phyloP scores from a whole-genome alignment of 192 early-diverging fungal genomes.

The Backusella westeae region DNA sequence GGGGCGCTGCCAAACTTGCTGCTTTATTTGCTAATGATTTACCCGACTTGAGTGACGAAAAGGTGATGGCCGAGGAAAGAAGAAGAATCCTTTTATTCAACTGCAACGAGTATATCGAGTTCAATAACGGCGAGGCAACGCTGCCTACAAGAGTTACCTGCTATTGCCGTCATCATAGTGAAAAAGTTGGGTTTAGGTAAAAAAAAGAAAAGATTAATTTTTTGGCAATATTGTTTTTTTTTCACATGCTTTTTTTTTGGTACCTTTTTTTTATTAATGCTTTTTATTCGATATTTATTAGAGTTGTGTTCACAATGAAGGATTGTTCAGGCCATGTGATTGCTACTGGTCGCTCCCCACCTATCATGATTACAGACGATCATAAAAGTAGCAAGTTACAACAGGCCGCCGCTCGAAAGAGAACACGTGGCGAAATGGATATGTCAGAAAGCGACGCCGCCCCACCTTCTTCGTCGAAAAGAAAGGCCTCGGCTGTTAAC shows the following conservation, averaged over 20 bases:
- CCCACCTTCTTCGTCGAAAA: not conserved
- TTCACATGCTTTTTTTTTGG: not conserved
- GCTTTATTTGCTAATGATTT: constrained; percentile 55
- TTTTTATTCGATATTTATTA: constrained; percentile 16
- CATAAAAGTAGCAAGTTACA: constrained; percentile 80
- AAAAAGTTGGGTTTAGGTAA: constrained; percentile 80
- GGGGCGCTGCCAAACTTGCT: constrained; percentile 42
- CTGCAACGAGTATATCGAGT: constrained; percentile 69
- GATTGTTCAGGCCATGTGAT: constrained; percentile 58
- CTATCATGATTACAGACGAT: constrained; percentile 88
- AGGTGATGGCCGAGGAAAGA: constrained; percentile 55
- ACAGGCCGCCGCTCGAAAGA: constrained; percentile 36
- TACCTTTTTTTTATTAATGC: not conserved
- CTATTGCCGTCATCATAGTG: constrained; percentile 85
- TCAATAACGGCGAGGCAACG: constrained; percentile 72
- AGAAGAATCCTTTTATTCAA: constrained; percentile 76
- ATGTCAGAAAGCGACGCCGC: constrained; percentile 1
- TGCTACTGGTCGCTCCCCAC: constrained; percentile 73
- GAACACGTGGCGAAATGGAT: constrained; percentile 50
- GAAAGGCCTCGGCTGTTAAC: not conserved
- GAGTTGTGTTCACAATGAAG: constrained; percentile 66
- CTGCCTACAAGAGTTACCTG: constrained; percentile 83
- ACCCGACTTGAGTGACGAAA: constrained; percentile 46
- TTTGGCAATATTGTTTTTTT: not conserved
- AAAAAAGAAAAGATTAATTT: not conserved